Conservation (phyloP, 2,329 filamentous ascomycete species). For the Aspergillus intermedius region DNA sequence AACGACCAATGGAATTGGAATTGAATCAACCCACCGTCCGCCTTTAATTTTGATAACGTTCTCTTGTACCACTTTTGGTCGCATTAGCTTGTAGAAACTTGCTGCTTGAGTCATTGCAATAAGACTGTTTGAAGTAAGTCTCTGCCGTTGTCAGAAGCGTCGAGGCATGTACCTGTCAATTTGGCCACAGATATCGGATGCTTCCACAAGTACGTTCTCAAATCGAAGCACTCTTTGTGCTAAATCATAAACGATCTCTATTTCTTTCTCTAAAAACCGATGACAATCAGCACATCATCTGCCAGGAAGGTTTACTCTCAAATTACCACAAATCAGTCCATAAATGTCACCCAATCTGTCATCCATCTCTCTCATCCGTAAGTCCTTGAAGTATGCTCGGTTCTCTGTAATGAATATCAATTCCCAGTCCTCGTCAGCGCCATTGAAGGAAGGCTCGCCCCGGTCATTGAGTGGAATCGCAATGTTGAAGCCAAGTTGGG, state of each 20-base stretch:
- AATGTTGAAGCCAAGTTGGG: conserved; percentile 84
- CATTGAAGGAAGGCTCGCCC: conserved; percentile 57
- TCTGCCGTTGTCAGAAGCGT: neutral
- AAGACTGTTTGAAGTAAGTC: conserved; percentile 47
- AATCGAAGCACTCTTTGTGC: conserved; percentile 64
- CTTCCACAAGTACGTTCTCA: conserved; percentile 57
- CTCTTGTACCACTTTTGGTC: conserved; percentile 61
- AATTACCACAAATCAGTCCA: conserved; percentile 68
- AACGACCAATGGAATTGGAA: neutral
- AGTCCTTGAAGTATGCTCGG: conserved; percentile 79
- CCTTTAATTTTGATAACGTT: conserved; percentile 67
- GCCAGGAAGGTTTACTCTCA: neutral
- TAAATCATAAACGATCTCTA: conserved; percentile 76
- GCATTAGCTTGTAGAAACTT: conserved; percentile 61
- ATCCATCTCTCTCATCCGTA: conserved; percentile 73
- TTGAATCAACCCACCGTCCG: conserved; percentile 53
- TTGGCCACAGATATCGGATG: conserved; percentile 78
- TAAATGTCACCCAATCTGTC: conserved; percentile 77
- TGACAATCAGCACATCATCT: neutral
- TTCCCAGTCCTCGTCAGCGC: conserved; percentile 64
- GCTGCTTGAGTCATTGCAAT: conserved; percentile 75
- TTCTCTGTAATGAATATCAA: conserved; percentile 67
- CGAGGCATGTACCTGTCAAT: conserved; percentile 57
- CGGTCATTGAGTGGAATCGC: conserved; percentile 60
- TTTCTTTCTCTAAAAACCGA: conserved; percentile 62